These are phyloP conservation scores for Diaporthe helianthi DNA, from an alignment of 2,329 filamentous ascomycete species.

Conservation along the genomic window DNA sequence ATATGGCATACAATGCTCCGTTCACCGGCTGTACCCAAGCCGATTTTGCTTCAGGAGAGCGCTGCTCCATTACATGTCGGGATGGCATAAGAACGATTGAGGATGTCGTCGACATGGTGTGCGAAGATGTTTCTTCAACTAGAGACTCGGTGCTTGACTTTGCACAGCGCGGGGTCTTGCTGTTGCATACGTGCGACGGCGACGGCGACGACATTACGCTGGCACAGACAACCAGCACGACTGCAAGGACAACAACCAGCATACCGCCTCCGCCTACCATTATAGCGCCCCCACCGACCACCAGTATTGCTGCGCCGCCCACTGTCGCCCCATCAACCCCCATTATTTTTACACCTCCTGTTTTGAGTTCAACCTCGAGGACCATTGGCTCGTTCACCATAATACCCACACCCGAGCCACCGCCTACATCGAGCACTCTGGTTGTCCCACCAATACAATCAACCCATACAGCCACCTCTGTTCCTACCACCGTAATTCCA, in stretches of 20 bases:
- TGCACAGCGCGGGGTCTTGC: conserved; percentile 26
- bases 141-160: conserved; percentile 46
- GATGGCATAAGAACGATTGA: conserved; percentile 76
- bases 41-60: conserved; percentile 46
- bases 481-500: conserved; percentile 14
- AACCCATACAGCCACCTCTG: neutral
- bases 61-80: conserved; percentile 49
- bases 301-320: neutral
- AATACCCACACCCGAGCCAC: conserved; percentile 3
- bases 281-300: neutral
- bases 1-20: conserved; percentile 50
- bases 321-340: neutral
- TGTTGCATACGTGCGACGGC: conserved; percentile 20
- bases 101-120: conserved; percentile 73
- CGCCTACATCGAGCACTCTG: conserved; percentile 7
- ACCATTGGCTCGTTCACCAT: conserved; percentile 23
- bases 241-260: neutral
- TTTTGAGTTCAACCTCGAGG: conserved; percentile 7
- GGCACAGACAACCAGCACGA: conserved; percentile 24
- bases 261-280: neutral
- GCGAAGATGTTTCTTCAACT: conserved; percentile 72
- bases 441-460: neutral
- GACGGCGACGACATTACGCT: conserved; percentile 25
- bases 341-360: conserved; percentile 7
- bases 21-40: conserved; percentile 46